A percentile compares a stretch with the other conserved stretches of the same genome.
Evolutionary conservation across 1,284 basidiomycete genomes (phyloP).

Genomic region (Gomphus sp.): DNA sequence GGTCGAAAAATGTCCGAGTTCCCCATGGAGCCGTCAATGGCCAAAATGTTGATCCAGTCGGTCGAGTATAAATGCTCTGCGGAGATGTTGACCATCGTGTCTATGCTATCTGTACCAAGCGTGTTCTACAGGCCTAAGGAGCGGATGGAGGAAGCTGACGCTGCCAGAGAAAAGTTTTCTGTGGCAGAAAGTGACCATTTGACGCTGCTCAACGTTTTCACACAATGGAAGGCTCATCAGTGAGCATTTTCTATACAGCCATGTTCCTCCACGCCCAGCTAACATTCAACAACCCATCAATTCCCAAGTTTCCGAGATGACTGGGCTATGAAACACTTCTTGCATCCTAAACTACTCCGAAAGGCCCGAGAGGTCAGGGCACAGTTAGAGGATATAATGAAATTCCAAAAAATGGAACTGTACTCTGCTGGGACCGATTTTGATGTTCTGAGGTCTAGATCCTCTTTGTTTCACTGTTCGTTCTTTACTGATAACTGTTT

Average conservation of each 20-base stretch:
- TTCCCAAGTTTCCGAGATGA: slow-evolving; percentile 71
- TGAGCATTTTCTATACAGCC: slow-evolving; percentile 27
- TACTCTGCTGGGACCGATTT: slow-evolving; percentile 92
- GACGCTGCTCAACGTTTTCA: slow-evolving; percentile 93
- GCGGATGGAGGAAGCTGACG: slow-evolving; percentile 92
- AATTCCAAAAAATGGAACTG: slow-evolving; percentile 90
- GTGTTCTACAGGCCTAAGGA: slow-evolving; percentile 97
- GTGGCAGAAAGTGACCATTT: slow-evolving; percentile 97
- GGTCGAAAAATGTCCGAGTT: slow-evolving; percentile 98
- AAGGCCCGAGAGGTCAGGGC: slow-evolving; percentile 95
- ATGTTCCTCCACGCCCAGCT: neutral
- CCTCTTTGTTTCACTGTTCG: neutral
- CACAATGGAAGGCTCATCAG: slow-evolving; percentile 96
- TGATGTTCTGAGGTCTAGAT: slow-evolving; percentile 76
- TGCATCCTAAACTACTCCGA: slow-evolving; percentile 91
- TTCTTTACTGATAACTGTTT: neutral
- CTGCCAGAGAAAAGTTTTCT: slow-evolving; percentile 95
- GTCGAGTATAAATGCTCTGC: slow-evolving; percentile 89
- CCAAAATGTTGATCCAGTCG: slow-evolving; percentile 96
- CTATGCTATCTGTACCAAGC: slow-evolving; percentile 96
- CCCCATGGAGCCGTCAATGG: slow-evolving; percentile 96
- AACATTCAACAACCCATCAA: neutral
- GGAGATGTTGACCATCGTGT: slow-evolving; percentile 98
- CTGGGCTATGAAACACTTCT: slow-evolving; percentile 91
- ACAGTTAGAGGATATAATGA: slow-evolving; percentile 98